phyloP scores from a whole-genome alignment of 495 filamentous ascomycete genomes.

The Penicillium longicatenatum region DNA sequence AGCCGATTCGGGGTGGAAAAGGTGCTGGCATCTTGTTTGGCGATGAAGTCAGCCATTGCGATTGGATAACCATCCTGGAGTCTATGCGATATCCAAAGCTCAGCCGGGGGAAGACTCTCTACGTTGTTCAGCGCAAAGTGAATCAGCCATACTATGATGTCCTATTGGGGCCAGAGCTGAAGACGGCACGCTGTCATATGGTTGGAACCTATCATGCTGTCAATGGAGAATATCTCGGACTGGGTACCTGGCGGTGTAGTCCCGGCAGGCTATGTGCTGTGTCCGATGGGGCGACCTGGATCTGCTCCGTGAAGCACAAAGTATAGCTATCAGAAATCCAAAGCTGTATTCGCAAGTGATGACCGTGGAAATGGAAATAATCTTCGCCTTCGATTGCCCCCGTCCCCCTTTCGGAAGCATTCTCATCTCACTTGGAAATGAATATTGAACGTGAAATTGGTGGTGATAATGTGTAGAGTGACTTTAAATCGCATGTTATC shows the following conservation, averaged over 20 bases:
- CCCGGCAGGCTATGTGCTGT: constrained; percentile 22
- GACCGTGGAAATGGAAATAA: too few relatives aligned
- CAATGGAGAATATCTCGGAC: constrained; percentile 27
- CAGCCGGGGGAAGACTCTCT: constrained; percentile 9
- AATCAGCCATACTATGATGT: constrained; percentile 29
- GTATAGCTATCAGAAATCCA: too few relatives aligned
- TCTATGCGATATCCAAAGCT: constrained; percentile 10
- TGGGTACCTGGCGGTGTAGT: constrained; percentile 31
- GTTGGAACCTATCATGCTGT: constrained; percentile 33
- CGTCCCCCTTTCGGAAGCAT: too few relatives aligned
- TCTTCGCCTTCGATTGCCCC: too few relatives aligned
- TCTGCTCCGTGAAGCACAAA: constrained; percentile 21
- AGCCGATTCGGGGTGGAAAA: constrained; percentile 39
- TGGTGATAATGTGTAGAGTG: too few relatives aligned
- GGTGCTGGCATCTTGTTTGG: constrained; percentile 48
- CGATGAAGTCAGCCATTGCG: constrained; percentile 26
- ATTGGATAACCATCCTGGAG: constrained; percentile 31
- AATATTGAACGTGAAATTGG: too few relatives aligned
- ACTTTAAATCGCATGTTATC: too few relatives aligned
- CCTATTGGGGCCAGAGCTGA: constrained; percentile 7
- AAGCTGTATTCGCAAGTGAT: too few relatives aligned
- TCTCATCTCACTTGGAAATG: too few relatives aligned
- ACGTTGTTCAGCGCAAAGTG: constrained; percentile 36
- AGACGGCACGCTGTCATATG: constrained; percentile 13
- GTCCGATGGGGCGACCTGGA: constrained; percentile 20